Evolutionary conservation across 352 stramenopile species (phyloP), one percentile per base, ranked within the genome.

Genomic region (Elongisporangium anandrum): DNA sequence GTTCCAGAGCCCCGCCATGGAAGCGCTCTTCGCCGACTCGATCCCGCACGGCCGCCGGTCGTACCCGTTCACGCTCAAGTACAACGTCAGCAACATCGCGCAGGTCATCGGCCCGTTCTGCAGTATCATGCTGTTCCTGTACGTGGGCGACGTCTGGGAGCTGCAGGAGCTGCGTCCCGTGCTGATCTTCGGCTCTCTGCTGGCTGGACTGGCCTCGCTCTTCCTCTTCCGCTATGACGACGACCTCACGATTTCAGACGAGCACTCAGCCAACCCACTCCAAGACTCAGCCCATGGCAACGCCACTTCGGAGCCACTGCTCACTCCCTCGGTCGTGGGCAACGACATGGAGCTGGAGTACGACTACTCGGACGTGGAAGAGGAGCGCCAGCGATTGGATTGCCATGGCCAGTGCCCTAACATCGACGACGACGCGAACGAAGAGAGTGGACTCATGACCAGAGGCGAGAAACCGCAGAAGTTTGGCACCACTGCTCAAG

Each of bases 1-100:
- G 23, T 79, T 89, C 57, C 77, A 91, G 64, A 84, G 69, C 54
- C 81, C 81, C 2, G 79, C 81, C 2, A 81, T 91, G 68, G 81
- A 91, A 57, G 81, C 81, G 53, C 64, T 91, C 3, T 91, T 91
- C 57, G 81, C 81, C 21, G 81, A 91, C 54, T 91, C 81, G 29
- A 88, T 91, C 59, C 79, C 77, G 56, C 73, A 85, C 50, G 79
- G 81, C 48, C 70, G 75, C 52, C 71, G 81, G 21, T 88, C 79
- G 52, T 88, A 77, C 51, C 81, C 81, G 0, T 88, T 89, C 65
- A 89, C 85, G 77, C 82, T 91, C 71, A 91, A 91, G 70, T 89
- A 89, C 78, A 86, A 87, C 56, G 75, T 91, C 49, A 77, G 69
- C 69, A 91, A 89, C 57, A 52, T 88, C 4, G 81, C 81, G 47